Percentiles rank a stretch among this genome's conserved stretches.
These are phyloP conservation scores for Calonectria multiphialidica DNA, from an alignment of 2,329 filamentous ascomycete genomes.

Conservation along the genomic window DNA sequence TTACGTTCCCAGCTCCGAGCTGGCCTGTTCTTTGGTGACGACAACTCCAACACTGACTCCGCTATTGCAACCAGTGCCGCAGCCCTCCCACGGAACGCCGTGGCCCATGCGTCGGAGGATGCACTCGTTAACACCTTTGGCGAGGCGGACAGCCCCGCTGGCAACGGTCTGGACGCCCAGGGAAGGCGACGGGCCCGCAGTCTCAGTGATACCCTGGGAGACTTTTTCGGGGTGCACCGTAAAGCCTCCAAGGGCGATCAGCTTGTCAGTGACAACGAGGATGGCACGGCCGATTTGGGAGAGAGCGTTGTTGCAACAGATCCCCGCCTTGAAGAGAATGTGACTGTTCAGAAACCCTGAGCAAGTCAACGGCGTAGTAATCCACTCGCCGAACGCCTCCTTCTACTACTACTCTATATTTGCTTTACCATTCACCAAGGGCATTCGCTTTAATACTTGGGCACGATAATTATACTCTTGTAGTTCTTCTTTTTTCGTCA, in stretches of 20 bases:
- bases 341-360: slow-evolving; percentile 16
- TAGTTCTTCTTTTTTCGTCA: slow-evolving; percentile 29
- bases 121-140: slow-evolving; percentile 36
- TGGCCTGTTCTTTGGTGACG: slow-evolving; percentile 66
- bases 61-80: slow-evolving; percentile 11
- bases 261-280: slow-evolving; percentile 36
- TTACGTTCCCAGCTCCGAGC: slow-evolving; percentile 64
- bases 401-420: slow-evolving; percentile 28
- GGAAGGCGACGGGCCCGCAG: slow-evolving; percentile 52
- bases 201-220: slow-evolving; percentile 56
- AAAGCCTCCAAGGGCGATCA: slow-evolving; percentile 46
- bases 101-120: slow-evolving; percentile 42
- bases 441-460: slow-evolving; percentile 30
- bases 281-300: slow-evolving; percentile 24
- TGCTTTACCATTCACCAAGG: slow-evolving; percentile 24
- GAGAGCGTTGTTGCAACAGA: not conserved
- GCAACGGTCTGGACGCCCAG: slow-evolving; percentile 29
- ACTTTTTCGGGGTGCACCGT: slow-evolving; percentile 52
- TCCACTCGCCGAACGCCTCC: not conserved
- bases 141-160: slow-evolving; percentile 28
- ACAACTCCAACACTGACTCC: slow-evolving; percentile 48
- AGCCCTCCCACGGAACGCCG: slow-evolving; percentile 32
- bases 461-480: not conserved
- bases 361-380: slow-evolving; percentile 21
- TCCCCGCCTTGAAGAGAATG: slow-evolving; percentile 11